phyloP scores from a whole-genome alignment of 768 basidiomycete genomes.

The Coprinopsis marcescibilis region DNA sequence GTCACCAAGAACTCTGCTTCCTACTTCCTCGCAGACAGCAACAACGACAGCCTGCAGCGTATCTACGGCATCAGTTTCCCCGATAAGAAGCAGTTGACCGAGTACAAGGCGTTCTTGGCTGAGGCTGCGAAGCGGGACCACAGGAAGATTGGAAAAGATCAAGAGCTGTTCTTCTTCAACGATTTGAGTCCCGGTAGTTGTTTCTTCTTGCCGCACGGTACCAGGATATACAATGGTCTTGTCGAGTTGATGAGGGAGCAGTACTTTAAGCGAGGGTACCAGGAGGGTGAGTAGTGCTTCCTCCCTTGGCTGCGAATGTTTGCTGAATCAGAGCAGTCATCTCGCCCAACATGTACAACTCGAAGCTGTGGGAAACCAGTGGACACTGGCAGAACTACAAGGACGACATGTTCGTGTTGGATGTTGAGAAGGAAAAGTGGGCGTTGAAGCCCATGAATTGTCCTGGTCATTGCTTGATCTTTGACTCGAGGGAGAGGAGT shows the following conservation, averaged over 20 bases:
- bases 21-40: conserved; percentile 92
- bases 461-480: conserved; percentile 94
- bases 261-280: conserved; percentile 93
- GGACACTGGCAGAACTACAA: conserved; percentile 98
- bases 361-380: conserved; percentile 95
- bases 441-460: conserved; percentile 99
- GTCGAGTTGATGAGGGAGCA: conserved; percentile 91
- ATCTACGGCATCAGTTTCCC: conserved; percentile 99
- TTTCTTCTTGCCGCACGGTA: conserved; percentile 97
- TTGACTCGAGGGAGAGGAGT: conserved; percentile 87
- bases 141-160: conserved; percentile 93
- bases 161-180: conserved; percentile 99
- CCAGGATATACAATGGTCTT: conserved; percentile 92
- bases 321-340: conserved; percentile 53
- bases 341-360: conserved; percentile 96
- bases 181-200: conserved; percentile 92
- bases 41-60: conserved; percentile 91
- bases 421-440: conserved; percentile 95
- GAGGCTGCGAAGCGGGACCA: conserved; percentile 99
- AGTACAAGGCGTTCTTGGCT: conserved; percentile 92
- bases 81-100: conserved; percentile 89
- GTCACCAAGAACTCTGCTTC: conserved; percentile 98
- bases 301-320: neutral
- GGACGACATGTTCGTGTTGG: conserved; percentile 95
- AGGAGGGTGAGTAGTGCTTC: conserved; percentile 60